A percentile compares a stretch with the other conserved stretches of the same genome.
Evolutionary conservation across 345 rosid genomes (phyloP).

Genomic region (Erodium maritimum): DNA sequence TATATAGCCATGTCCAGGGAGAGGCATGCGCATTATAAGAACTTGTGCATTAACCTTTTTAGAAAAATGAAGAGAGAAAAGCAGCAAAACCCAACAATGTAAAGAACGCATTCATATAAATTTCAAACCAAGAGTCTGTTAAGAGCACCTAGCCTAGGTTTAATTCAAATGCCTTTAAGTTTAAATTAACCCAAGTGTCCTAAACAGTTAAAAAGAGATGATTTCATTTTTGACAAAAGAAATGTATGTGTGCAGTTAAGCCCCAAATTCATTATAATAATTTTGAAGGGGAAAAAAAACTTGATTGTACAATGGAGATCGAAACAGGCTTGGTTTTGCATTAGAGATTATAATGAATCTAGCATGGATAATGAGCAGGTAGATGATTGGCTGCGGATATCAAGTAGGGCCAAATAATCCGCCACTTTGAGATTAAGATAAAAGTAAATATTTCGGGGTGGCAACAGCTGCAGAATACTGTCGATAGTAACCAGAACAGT

Average conservation of each 20-base stretch:
- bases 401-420: neutral
- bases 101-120: neutral
- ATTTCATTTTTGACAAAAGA: neutral
- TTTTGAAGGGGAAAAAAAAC: neutral
- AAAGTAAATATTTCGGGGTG: neutral
- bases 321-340: neutral
- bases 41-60: too few relatives aligned
- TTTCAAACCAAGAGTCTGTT: neutral
- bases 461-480: neutral
- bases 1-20: neutral
- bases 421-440: neutral
- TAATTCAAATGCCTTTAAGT: neutral
- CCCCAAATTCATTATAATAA: neutral
- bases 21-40: neutral
- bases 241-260: neutral
- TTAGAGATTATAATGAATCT: neutral
- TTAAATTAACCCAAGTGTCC: neutral
- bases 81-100: neutral
- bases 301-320: neutral
- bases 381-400: neutral
- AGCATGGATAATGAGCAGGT: neutral
- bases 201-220: neutral
- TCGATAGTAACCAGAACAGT: neutral
- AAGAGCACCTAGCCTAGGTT: neutral
- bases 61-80: neutral